Evolutionary conservation across 2,329 filamentous ascomycete species (phyloP), one percentile per base, ranked within the genome.

Genomic region (Thelonectria olida): DNA sequence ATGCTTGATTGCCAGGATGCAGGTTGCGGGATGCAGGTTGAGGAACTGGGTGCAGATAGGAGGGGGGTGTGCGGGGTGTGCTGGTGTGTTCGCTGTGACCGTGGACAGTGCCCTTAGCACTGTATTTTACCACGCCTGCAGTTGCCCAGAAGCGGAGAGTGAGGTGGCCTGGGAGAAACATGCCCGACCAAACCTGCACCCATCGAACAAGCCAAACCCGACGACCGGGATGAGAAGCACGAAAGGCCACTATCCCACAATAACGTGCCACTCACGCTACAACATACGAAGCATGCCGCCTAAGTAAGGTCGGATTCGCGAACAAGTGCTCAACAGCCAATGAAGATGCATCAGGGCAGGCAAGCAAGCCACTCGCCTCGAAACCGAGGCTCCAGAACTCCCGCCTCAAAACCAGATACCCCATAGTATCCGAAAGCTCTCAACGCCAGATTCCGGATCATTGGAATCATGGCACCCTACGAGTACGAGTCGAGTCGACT

Each of bases 1-100:
- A 55, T 60, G 57, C 51, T 59, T 42, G 50, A 28, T 49, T 31
- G 47, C 57, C 38, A 44, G 57, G 57, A 60, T 60, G 45, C 13
- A 45, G 45, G 27, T 44, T 54, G 57, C 57, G 57, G 56, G 57
- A 54, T 50, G 47, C 12, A 47, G 45, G 36, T 50, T 54, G 57
- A 52, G 57, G 57, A 52, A 60, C 41, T 41, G 31, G 50, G 27
- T 44, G 13, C 12, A 39, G 31, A 49, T 39, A 42, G 28, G 57
- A 15, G 44, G 45, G 34, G 45, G 49, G n/a, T 23, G 27, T 23
- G n/a, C 19, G n/a, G 45, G 10, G 49, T 42, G 19, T 23, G 20
- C 27, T 41, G 36, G 36, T n/a, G 41, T 25, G 25, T 45, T n/a
- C 12, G 22, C 22, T 15, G 41, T 4, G n/a, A 5, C 22, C 19